Base-by-base conservation (phyloP, 176 grass and related monocot species). In the Rhynchospora pubera region DNA sequence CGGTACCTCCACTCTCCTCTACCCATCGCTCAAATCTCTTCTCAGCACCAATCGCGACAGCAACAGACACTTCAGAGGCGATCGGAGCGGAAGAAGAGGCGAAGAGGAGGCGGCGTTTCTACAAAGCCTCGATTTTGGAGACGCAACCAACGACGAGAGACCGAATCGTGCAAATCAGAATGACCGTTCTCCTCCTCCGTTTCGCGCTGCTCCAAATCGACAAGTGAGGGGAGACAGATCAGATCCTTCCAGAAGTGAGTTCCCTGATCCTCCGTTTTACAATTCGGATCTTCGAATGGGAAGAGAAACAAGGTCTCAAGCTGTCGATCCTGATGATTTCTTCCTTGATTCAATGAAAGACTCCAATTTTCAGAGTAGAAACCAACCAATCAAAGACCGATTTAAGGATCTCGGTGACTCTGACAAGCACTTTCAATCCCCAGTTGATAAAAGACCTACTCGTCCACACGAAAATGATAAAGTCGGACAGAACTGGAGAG, bases 51-150 rank as follows among this genome's bases (percentile, higher is more conserved):
- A 71, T 71, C 16, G 39, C 42, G 42, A 45, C 13, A 47, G 67
- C 67, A 47, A 71, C 46, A 75, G 71, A 75, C 23, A 21, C 21
- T 75, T 75, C 71, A 75, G 71, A 16, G 71, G 47, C 47, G 65
- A 90, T 78, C 83, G 88, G 83, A 68, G 82, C 85, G 84, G 89
- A 65, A 53, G 52, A 48, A 81, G 65, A 86, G 81, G 78, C 82
- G 43, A 88, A 85, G 83, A 94, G 62, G 92, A 94, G 57, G 86
- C 26, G 26, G 26, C 84, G 19, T 97, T 91, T 87, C 84, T 90
- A 79, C 88, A 86, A 58, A 89, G 79, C 72, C 86, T 92, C 57
- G 91, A 90, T 85, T 96, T 90, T 55, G 84, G 86, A 9, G 82
- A 83, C 30, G 84, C 86, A 56, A 86, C 69, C 2, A 65, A 69